Percentiles rank a stretch among this genome's conserved stretches.
Evolutionary conservation across 164 flowering plant species (phyloP).

Genomic region (Tetracentron sinense): DNA sequence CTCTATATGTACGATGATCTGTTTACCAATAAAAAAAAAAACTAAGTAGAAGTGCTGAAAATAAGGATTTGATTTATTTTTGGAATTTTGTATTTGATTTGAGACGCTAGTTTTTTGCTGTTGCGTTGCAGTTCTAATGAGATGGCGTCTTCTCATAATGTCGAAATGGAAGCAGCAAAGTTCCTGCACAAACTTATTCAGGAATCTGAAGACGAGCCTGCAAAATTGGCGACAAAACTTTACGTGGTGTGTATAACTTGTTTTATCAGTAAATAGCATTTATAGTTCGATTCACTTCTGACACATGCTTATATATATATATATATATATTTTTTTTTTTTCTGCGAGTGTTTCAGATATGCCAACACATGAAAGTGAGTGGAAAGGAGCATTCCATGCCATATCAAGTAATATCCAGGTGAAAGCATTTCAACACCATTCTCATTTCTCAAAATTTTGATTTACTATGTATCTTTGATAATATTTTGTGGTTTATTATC

Average conservation of each 20-base stretch:
- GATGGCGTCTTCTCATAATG: slow-evolving; percentile 74
- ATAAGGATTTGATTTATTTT: not conserved
- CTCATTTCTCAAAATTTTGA: too few species aligned
- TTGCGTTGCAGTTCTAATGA: slow-evolving; percentile 24
- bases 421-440: too few species aligned
- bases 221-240: slow-evolving; percentile 85
- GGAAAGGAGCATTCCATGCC: slow-evolving; percentile 99
- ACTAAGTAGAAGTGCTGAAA: too few species aligned
- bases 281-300: not conserved
- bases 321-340: not conserved
- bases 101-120: too few species aligned
- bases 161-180: slow-evolving; percentile 96
- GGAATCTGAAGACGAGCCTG: slow-evolving; percentile 92
- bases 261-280: not conserved
- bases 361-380: slow-evolving; percentile 92
- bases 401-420: slow-evolving; percentile 97
- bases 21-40: too few species aligned
- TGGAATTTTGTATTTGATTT: not conserved
- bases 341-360: slow-evolving; percentile 52
- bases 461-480: too few species aligned
- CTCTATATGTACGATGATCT: too few species aligned
- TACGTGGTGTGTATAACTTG: slow-evolving; percentile 56
- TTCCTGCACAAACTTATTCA: slow-evolving; percentile 93
- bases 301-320: not conserved
- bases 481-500: too few species aligned